phyloP scores from a whole-genome alignment of 1,284 basidiomycete genomes.

The Mycosarcoma mackinlayi region DNA sequence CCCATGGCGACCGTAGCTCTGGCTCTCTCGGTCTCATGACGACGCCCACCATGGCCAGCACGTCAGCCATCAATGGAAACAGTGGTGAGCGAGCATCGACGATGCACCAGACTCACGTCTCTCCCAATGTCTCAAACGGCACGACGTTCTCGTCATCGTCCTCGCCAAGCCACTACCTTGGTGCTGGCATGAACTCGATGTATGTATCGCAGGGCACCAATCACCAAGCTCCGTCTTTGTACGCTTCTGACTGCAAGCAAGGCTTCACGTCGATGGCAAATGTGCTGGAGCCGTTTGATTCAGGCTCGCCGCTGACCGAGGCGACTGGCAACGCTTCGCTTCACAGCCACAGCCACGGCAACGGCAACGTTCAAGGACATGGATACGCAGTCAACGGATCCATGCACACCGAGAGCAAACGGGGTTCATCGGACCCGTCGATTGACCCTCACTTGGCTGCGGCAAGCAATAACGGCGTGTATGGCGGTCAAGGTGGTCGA shows the following conservation, averaged over 20 bases:
- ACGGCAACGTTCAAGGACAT: neutral
- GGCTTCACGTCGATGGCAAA: slow-evolving; percentile 1
- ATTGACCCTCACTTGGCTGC: slow-evolving; percentile 15
- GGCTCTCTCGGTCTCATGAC: slow-evolving; percentile 2
- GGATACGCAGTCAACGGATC: neutral
- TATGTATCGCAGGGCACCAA: slow-evolving; percentile 3
- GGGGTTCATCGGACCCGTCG: neutral
- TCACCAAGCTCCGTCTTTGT: neutral
- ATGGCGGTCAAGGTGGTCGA: neutral
- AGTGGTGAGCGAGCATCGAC: neutral
- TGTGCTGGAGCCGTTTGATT: slow-evolving; percentile 21
- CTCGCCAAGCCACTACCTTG: slow-evolving; percentile 6
- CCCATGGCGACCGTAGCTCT: slow-evolving; percentile 1
- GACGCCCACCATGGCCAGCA: neutral
- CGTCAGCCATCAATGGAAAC: neutral
- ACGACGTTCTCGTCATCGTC: neutral
- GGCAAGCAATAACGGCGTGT: neutral
- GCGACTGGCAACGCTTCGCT: slow-evolving; percentile 26
- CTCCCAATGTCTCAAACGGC: slow-evolving; percentile 5
- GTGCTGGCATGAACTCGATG: slow-evolving; percentile 19
- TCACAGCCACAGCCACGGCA: slow-evolving; percentile 2
- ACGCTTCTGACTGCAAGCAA: slow-evolving; percentile 3
- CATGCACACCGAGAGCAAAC: neutral
- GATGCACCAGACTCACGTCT: slow-evolving; percentile 1
- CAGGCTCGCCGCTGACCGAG: slow-evolving; percentile 36